Evolutionary conservation across 768 basidiomycete species (phyloP), one percentile per base, ranked within the genome.

Genomic region (Rhizopogon rudus): DNA sequence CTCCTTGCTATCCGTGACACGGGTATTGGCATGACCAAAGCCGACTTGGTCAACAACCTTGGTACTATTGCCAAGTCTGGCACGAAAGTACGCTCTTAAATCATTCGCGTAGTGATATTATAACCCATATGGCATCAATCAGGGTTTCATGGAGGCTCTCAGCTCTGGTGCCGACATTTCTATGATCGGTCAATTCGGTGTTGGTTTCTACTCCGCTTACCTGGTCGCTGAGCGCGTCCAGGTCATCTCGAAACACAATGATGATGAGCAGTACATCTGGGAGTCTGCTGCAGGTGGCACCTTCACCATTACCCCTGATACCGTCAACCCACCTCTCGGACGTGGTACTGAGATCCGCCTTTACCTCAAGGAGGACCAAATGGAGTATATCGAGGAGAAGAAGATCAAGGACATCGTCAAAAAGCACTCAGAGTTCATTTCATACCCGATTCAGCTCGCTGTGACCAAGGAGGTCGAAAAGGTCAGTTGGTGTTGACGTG

Each of bases 401-500:
- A 87, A 87, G 74, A 91, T 98, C 82, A 96, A 95, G 82, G 97
- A 98, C 63, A 92, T 96, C 63, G 96, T 99, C 71, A 98, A 99
- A 84, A 98, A 98, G 81, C 96, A 99, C 82, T 98, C 96, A 67
- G 96, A 99, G 78, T 98, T 98, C 81, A 99, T 98, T 76, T 98
- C 95, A 31, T 98, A 98, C 79, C 97, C 97, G 61, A 99, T 98
- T 69, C 95, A 98, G 71, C 84, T 99, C 60, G 93, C 93, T 49
- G 95, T 98, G 57, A 93, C 92, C 68, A 99, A 99, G 84, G 97
- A 98, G 79, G 91, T 95, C 51, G 97, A 99, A 81, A 98, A 95
- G 90, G 96, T 93, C 58, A 17, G 81, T 71, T 22, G 10, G 49
- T 22, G 40, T 60, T 17, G 44, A 17, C 51, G 0, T 40, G 5